Evolutionary conservation across 345 rosid genomes (phyloP).

Genomic region (Gossypium arboreum): DNA sequence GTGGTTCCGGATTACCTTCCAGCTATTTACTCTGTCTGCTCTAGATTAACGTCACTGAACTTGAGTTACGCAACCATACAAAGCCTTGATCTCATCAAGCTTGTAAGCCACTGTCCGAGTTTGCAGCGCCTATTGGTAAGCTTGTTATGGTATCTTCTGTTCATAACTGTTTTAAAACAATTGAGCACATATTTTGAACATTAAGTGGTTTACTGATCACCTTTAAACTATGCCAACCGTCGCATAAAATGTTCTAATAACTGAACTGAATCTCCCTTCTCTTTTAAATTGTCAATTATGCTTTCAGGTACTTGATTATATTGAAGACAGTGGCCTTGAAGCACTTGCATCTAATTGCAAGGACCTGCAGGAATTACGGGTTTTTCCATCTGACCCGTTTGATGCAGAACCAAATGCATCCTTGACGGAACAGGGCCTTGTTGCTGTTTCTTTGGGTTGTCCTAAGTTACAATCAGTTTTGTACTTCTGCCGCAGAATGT

Average conservation of each 20-base stretch:
- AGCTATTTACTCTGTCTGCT: conserved; percentile 63
- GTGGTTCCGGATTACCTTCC: conserved; percentile 76
- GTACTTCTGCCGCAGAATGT: conserved; percentile 78
- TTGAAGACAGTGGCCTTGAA: conserved; percentile 86
- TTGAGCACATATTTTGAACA: not conserved
- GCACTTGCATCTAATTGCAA: conserved; percentile 66
- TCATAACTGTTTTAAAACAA: not conserved
- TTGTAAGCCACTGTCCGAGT: conserved; percentile 58
- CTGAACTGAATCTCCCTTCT: conserved; percentile 1
- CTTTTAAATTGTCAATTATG: not conserved
- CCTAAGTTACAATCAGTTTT: conserved; percentile 76
- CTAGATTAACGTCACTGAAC: conserved; percentile 74
- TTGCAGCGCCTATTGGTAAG: conserved; percentile 86
- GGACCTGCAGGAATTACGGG: conserved; percentile 80
- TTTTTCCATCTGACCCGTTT: conserved; percentile 84
- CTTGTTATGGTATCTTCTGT: not conserved
- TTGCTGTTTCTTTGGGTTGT: conserved; percentile 72
- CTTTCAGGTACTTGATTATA: conserved; percentile 77
- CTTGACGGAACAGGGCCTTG: conserved; percentile 83
- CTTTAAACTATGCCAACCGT: not conserved
- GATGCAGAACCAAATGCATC: conserved; percentile 49
- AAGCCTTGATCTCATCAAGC: conserved; percentile 63
- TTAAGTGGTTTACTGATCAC: not conserved
- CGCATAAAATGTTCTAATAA: not conserved
- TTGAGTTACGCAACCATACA: conserved; percentile 73